Evolutionary conservation across 805 yeast genomes (phyloP).

Genomic region (Saccharomycopsis malanga): DNA sequence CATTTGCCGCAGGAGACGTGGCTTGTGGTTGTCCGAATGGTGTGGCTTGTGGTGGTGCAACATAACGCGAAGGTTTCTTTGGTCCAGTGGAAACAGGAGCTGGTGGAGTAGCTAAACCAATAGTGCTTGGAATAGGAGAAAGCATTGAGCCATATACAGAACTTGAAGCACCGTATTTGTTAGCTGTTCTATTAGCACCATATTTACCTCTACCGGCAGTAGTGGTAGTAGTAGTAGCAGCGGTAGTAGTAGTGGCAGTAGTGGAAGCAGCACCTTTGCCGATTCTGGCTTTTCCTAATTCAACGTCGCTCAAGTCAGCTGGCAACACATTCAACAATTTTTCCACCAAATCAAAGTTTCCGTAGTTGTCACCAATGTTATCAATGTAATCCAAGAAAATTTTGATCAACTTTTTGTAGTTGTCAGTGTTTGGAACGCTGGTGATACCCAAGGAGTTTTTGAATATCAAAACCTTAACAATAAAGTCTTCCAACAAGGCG

Average conservation of each 20-base stretch:
- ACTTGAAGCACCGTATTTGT: background rate
- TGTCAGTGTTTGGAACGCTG: conserved; percentile 30
- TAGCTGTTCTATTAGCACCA: background rate
- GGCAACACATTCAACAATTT: conserved; percentile 67
- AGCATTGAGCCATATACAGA: background rate
- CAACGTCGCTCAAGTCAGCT: conserved; percentile 60
- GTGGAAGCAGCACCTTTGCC: conserved; percentile 20
- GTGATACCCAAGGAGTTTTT: conserved; percentile 17
- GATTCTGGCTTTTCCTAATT: conserved; percentile 65
- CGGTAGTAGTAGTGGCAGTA: conserved; percentile 15
- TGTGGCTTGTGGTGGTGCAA: conserved; percentile 17
- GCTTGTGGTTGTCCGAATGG: conserved; percentile 25
- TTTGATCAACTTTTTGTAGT: conserved; percentile 27
- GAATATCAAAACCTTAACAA: conserved; percentile 18
- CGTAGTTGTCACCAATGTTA: conserved; percentile 70
- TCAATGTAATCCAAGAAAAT: conserved; percentile 78
- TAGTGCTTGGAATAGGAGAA: background rate
- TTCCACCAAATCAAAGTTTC: conserved; percentile 69
- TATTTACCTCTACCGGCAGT: background rate
- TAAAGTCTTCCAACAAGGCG: conserved; percentile 17
- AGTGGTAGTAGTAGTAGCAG: conserved; percentile 10
- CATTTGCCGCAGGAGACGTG: conserved; percentile 22
- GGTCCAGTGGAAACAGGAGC: conserved; percentile 5
- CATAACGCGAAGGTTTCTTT: conserved; percentile 14
- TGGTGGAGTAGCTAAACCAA: conserved; percentile 1